phyloP scores from a whole-genome alignment of 2,329 filamentous ascomycete species.

The Colletotrichum sp. region DNA sequence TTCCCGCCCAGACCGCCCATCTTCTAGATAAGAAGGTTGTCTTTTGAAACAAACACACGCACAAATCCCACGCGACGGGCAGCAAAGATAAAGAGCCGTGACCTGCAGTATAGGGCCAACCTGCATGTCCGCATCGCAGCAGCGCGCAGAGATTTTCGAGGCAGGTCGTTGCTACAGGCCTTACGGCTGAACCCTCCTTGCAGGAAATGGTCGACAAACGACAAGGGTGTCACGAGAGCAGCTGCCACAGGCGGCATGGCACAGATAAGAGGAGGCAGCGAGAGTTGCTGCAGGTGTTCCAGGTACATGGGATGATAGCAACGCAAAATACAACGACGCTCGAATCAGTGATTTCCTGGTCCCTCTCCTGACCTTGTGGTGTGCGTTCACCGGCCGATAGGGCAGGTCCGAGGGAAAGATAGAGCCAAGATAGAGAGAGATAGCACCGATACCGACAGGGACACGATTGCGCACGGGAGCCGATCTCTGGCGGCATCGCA shows the following conservation, averaged over 20 bases:
- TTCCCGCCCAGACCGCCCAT: neutral
- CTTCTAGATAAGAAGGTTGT: slow-evolving; percentile 5
- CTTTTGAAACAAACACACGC: neutral
- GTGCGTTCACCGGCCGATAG: neutral
- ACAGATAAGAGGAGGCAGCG: neutral
- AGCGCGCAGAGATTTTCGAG: neutral
- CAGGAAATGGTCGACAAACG: neutral
- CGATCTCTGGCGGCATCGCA: slow-evolving; percentile 18
- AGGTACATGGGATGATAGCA: neutral
- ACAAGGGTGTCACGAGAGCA: neutral
- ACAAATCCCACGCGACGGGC: neutral
- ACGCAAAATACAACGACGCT: neutral
- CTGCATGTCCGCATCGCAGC: neutral
- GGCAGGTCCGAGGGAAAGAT: slow-evolving; percentile 19
- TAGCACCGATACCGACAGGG: slow-evolving; percentile 17
- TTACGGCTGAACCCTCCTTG: neutral
- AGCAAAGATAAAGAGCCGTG: neutral
- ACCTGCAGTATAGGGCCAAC: neutral
- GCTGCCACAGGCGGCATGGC: neutral
- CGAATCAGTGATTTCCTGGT: neutral
- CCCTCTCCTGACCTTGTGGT: neutral
- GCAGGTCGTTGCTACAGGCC: neutral
- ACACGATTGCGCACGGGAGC: slow-evolving; percentile 16
- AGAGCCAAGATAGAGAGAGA: slow-evolving; percentile 11
- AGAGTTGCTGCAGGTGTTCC: neutral